Percentiles rank a stretch among this genome's conserved stretches.
Evolutionary conservation across 2,329 filamentous ascomycete genomes (phyloP).

Genomic region (Aspergillus flavus): DNA sequence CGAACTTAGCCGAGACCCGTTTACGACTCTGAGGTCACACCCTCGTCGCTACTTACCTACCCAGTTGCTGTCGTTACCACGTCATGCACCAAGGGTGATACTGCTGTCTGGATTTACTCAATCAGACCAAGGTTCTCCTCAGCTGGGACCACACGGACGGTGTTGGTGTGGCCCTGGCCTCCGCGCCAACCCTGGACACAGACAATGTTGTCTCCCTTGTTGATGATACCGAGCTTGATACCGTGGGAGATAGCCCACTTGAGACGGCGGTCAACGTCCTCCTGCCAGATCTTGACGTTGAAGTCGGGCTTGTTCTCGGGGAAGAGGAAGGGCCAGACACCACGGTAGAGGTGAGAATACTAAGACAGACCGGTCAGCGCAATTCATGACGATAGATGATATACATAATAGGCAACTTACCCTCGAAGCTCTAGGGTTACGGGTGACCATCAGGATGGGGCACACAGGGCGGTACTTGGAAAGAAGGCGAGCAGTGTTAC

Average conservation of each 20-base stretch:
- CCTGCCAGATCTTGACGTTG: conserved; percentile 90
- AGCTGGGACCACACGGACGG: conserved; percentile 55
- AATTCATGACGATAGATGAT: background rate
- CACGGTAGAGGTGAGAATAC: conserved; percentile 94
- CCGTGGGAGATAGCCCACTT: conserved; percentile 94
- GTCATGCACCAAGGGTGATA: conserved; percentile 12
- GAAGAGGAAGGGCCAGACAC: conserved; percentile 97
- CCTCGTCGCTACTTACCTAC: conserved; percentile 18
- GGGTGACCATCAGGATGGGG: conserved; percentile 99
- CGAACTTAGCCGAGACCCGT: conserved; percentile 17
- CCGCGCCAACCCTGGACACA: conserved; percentile 71
- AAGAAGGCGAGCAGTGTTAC: conserved; percentile 88
- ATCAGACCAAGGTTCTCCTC: conserved; percentile 47
- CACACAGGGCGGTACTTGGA: conserved; percentile 99
- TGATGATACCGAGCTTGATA: conserved; percentile 77
- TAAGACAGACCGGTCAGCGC: conserved; percentile 29
- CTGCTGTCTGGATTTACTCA: conserved; percentile 29
- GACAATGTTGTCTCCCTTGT: conserved; percentile 72
- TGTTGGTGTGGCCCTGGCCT: conserved; percentile 70
- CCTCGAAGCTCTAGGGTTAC: conserved; percentile 78
- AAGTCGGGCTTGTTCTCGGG: conserved; percentile 94
- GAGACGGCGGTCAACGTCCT: conserved; percentile 95
- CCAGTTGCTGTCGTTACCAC: conserved; percentile 22
- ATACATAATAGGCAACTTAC: conserved; percentile 42
- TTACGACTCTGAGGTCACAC: conserved; percentile 19